Conservation (phyloP, 1,284 basidiomycete species). For the Ganoderma leucocontextum region DNA sequence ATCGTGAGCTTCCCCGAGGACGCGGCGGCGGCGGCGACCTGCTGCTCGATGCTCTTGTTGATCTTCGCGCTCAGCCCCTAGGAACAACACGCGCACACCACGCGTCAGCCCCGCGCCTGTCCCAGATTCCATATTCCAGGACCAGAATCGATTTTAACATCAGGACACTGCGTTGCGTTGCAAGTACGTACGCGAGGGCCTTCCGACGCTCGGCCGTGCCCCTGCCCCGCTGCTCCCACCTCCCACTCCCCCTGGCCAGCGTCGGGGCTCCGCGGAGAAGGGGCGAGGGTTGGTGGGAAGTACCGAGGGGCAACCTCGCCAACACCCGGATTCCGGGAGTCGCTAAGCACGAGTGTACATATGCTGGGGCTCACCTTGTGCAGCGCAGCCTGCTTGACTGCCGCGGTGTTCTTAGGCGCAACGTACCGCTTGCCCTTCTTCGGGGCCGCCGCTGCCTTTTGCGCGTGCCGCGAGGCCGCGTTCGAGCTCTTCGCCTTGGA, state of each 20-base stretch:
- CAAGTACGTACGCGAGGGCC: background rate
- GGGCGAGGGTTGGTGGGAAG: constrained; percentile 2
- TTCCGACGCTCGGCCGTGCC: background rate
- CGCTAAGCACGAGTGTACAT: constrained; percentile 5
- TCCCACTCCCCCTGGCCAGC: background rate
- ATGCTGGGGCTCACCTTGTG: constrained; percentile 59
- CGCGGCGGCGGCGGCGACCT: constrained; percentile 90
- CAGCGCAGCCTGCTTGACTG: constrained; percentile 74
- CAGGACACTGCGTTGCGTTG: background rate
- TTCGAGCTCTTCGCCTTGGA: constrained; percentile 53
- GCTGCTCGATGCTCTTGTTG: constrained; percentile 87
- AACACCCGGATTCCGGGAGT: background rate
- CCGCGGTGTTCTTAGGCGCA: constrained; percentile 74
- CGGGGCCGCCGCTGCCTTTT: constrained; percentile 67
- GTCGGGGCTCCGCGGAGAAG: constrained; percentile 11
- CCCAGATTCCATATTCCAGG: background rate
- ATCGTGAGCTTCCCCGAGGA: constrained; percentile 87
- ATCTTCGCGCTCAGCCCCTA: constrained; percentile 89
- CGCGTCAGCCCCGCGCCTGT: constrained; percentile 11
- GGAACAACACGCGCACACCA: constrained; percentile 6
- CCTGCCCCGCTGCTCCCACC: background rate
- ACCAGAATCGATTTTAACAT: background rate
- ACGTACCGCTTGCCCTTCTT: constrained; percentile 79
- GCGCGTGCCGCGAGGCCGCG: constrained; percentile 58
- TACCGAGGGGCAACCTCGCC: constrained; percentile 9